A percentile compares a stretch with the other conserved stretches of the same genome.
These are phyloP conservation scores for Colletotrichum trifolii DNA, from an alignment of 2,329 filamentous ascomycete genomes.

Conservation along the genomic window DNA sequence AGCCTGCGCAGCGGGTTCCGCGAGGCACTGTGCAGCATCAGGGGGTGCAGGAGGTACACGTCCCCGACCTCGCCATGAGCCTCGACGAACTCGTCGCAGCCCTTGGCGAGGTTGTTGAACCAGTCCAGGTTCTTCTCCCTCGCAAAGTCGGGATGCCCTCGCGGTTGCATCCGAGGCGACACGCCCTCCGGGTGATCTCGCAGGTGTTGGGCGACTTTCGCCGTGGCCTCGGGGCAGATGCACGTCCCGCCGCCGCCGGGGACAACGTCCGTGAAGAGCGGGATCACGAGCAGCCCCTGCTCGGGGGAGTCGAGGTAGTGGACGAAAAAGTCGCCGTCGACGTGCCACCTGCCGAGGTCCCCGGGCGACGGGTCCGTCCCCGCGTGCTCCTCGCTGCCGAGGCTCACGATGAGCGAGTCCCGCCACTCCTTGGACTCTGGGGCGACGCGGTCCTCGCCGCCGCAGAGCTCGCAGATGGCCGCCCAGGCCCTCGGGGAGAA, in stretches of 20 bases:
- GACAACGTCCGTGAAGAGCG: constrained; percentile 72
- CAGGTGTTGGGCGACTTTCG: constrained; percentile 66
- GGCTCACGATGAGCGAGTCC: constrained; percentile 76
- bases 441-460: constrained; percentile 67
- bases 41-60: constrained; percentile 68
- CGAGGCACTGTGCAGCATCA: constrained; percentile 68
- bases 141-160: constrained; percentile 59
- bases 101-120: constrained; percentile 52
- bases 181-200: constrained; percentile 73
- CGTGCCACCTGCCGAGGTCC: constrained; percentile 71
- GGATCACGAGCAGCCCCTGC: constrained; percentile 75
- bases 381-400: constrained; percentile 66
- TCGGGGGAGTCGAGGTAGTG: constrained; percentile 78
- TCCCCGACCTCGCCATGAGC: constrained; percentile 65
- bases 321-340: constrained; percentile 78
- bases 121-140: constrained; percentile 56
- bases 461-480: constrained; percentile 74
- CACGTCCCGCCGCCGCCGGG: constrained; percentile 72
- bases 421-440: constrained; percentile 66
- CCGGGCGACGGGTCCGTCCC: constrained; percentile 61
- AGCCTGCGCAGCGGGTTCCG: constrained; percentile 43
- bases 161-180: constrained; percentile 71
- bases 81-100: constrained; percentile 63
- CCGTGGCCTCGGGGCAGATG: constrained; percentile 70
- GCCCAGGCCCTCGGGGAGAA: constrained; percentile 75